A percentile compares a stretch with the other conserved stretches of the same genome.
phyloP scores from a whole-genome alignment of 306 rosid genomes.

The Ceratonia siliqua region DNA sequence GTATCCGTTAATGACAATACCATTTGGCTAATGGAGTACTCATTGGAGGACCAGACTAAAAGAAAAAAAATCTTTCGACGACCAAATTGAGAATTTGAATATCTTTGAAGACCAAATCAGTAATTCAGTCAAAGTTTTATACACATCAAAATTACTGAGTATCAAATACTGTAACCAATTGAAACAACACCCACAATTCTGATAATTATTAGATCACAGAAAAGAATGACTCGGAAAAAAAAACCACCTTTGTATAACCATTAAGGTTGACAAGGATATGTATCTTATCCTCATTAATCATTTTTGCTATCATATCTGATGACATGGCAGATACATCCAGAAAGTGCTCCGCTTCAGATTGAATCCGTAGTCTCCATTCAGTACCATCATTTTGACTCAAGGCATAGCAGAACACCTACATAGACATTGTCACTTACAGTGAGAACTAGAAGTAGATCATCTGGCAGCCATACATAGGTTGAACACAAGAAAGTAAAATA shows the following conservation, averaged over 20 bases:
- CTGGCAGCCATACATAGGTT: neutral
- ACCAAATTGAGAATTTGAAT: no score
- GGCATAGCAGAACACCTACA: constrained; percentile 91
- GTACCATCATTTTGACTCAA: constrained; percentile 92
- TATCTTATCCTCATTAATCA: constrained; percentile 81
- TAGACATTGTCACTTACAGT: neutral
- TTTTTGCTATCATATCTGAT: constrained; percentile 83
- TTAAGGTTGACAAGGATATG: constrained; percentile 88
- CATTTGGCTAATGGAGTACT: no score
- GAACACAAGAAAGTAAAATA: constrained; percentile 34
- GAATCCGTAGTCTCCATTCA: constrained; percentile 90
- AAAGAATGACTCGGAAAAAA: neutral
- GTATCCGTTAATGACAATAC: no score
- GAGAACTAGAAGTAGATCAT: neutral
- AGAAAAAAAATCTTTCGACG: no score
- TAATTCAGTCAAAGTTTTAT: no score
- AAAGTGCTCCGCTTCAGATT: constrained; percentile 88
- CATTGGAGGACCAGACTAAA: no score
- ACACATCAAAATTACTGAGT: neutral
- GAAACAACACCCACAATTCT: neutral
- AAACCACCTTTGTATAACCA: constrained; percentile 89
- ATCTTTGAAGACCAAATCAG: no score
- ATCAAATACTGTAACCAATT: neutral
- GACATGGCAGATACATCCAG: constrained; percentile 89
- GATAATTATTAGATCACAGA: neutral